Conservation (phyloP, 108 stramenopile genomes). For the Conticribra guillardii region DNA sequence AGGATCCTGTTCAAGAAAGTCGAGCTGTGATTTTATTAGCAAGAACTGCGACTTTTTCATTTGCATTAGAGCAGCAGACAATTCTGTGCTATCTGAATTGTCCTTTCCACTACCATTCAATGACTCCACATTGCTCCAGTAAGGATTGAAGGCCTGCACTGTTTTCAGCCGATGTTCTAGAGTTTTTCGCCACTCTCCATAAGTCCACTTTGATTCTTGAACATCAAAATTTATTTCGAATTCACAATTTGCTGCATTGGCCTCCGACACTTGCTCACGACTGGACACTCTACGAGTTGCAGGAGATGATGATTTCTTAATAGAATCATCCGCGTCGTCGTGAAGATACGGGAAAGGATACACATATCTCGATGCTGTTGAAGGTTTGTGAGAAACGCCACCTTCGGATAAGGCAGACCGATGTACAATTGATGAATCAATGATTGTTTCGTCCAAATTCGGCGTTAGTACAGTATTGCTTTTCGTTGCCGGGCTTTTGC, state of each 20-base stretch:
- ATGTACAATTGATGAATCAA: neutral
- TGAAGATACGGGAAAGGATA: conserved; percentile 70
- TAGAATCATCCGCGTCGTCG: conserved; percentile 64
- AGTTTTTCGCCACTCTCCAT: conserved; percentile 68
- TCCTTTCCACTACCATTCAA: neutral
- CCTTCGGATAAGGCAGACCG: neutral
- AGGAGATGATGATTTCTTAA: conserved; percentile 52
- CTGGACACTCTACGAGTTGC: conserved; percentile 54
- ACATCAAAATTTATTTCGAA: conserved; percentile 81
- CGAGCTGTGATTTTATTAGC: conserved; percentile 40
- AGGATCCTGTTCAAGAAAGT: conserved; percentile 38
- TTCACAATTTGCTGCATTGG: conserved; percentile 75
- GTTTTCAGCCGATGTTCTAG: conserved; percentile 43
- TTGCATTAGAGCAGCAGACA: neutral
- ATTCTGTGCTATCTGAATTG: neutral
- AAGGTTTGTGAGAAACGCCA: neutral
- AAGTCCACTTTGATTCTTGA: conserved; percentile 65
- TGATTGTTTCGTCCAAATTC: no score
- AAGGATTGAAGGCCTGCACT: conserved; percentile 43
- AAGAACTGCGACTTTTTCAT: conserved; percentile 44
- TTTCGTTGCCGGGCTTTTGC: no score
- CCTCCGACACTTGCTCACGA: conserved; percentile 64
- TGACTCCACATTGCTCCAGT: conserved; percentile 9
- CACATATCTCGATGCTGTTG: conserved; percentile 11
- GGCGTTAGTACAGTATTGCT: no score